These are phyloP conservation scores for Sarcodon aspratus DNA, from an alignment of 768 basidiomycete species.

Conservation along the genomic window DNA sequence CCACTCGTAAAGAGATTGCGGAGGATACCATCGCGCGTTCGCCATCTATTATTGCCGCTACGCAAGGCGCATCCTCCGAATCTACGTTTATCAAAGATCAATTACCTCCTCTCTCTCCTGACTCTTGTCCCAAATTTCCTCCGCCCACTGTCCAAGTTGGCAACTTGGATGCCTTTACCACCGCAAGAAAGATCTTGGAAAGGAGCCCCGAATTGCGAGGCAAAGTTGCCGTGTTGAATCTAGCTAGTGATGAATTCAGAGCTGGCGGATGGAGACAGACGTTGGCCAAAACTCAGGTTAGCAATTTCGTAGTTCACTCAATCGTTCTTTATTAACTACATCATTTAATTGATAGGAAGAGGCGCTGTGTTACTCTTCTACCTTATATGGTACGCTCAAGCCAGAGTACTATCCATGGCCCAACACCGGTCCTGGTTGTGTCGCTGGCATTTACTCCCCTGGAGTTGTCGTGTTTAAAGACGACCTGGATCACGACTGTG, in stretches of 20 bases:
- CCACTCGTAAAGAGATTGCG: too few relatives aligned
- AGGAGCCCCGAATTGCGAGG: slow-evolving; percentile 13
- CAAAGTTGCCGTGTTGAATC: slow-evolving; percentile 11
- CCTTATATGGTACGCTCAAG: slow-evolving; percentile 30
- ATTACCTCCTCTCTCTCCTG: background rate
- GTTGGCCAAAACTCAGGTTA: slow-evolving; percentile 5
- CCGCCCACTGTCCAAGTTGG: slow-evolving; percentile 3
- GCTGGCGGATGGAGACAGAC: slow-evolving; percentile 5
- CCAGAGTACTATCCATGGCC: slow-evolving; percentile 33
- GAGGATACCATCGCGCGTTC: too few relatives aligned
- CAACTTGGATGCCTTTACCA: slow-evolving; percentile 26
- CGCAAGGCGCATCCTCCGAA: background rate
- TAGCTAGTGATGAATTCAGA: slow-evolving; percentile 1
- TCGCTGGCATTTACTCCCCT: slow-evolving; percentile 31
- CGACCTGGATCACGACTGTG: slow-evolving; percentile 30
- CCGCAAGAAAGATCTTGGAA: slow-evolving; percentile 21
- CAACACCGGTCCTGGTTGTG: slow-evolving; percentile 28
- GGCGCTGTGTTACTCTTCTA: slow-evolving; percentile 36
- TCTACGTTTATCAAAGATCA: background rate
- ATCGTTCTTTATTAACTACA: background rate
- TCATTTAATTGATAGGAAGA: slow-evolving; percentile 24
- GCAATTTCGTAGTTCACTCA: background rate
- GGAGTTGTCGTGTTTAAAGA: slow-evolving; percentile 36
- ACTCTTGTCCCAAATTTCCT: background rate
- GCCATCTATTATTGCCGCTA: too few relatives aligned